Percentiles rank a stretch among this genome's conserved stretches.
Evolutionary conservation across 2,329 filamentous ascomycete genomes (phyloP).

Genomic region (Chrysoporthe deuterocubensis): DNA sequence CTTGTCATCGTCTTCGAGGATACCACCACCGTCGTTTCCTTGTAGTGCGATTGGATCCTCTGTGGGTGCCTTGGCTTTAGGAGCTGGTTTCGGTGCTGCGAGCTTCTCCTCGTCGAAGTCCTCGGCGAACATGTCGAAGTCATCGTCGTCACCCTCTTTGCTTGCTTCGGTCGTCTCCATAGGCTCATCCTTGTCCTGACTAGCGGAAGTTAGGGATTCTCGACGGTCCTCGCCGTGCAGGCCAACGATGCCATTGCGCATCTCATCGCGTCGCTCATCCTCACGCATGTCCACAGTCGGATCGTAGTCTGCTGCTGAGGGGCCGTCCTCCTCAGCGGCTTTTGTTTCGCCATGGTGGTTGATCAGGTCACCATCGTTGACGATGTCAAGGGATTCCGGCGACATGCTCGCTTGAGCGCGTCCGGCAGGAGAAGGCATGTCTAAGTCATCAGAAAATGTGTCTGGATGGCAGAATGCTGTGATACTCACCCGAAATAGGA

Average conservation of each 20-base stretch:
- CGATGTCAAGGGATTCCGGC: conserved; percentile 64
- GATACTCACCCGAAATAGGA: conserved; percentile 51
- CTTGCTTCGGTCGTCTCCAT: conserved; percentile 37
- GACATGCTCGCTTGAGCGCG: conserved; percentile 53
- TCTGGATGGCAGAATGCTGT: not conserved
- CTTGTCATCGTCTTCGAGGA: conserved; percentile 90
- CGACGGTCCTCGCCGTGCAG: conserved; percentile 49
- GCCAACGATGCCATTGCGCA: conserved; percentile 61
- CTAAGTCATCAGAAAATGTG: conserved; percentile 20
- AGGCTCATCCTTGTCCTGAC: conserved; percentile 37
- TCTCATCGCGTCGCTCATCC: conserved; percentile 73
- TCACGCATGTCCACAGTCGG: conserved; percentile 87
- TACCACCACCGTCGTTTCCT: conserved; percentile 65
- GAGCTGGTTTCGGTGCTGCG: conserved; percentile 51
- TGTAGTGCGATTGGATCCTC: conserved; percentile 53
- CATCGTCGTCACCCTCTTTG: conserved; percentile 68
- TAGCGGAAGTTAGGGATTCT: conserved; percentile 27
- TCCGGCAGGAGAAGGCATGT: conserved; percentile 41
- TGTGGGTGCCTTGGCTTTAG: conserved; percentile 41
- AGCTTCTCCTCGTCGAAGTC: conserved; percentile 73
- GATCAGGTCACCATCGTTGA: conserved; percentile 69
- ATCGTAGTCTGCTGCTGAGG: conserved; percentile 93
- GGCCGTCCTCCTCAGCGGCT: conserved; percentile 64
- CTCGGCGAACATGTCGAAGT: conserved; percentile 89
- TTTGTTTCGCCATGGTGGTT: conserved; percentile 58